Evolutionary conservation across 108 stramenopile species (phyloP).

Genomic region (Conticribra weissflogii): DNA sequence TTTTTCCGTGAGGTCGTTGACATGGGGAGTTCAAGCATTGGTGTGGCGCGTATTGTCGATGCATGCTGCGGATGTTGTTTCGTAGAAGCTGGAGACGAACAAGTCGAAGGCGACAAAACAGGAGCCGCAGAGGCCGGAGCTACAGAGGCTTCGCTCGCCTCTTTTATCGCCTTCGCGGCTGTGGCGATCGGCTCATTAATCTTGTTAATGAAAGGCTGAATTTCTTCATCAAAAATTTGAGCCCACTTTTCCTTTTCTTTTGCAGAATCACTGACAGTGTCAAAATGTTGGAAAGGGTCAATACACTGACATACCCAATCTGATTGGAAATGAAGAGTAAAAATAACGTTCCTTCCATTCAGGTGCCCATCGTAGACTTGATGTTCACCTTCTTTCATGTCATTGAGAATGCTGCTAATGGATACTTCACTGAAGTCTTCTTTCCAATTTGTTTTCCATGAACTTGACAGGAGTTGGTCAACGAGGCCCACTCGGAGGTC

Average conservation of each 20-base stretch:
- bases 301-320: slow-evolving; percentile 21
- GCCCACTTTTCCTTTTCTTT: slow-evolving; percentile 1
- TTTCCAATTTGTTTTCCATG: slow-evolving; percentile 15
- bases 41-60: no score
- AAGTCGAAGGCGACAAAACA: no score
- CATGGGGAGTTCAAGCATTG: no score
- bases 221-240: neutral
- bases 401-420: slow-evolving; percentile 1
- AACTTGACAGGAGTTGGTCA: slow-evolving; percentile 8
- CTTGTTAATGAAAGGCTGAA: slow-evolving; percentile 3
- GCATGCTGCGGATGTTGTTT: neutral
- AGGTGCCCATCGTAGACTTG: no score
- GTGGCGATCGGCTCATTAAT: slow-evolving; percentile 1
- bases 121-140: no score
- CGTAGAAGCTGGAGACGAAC: no score
- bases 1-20: no score
- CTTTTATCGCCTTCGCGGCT: neutral
- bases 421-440: slow-evolving; percentile 5
- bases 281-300: neutral
- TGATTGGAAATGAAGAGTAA: slow-evolving; percentile 2
- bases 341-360: slow-evolving; percentile 2
- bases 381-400: no score
- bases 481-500: slow-evolving; percentile 20
- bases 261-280: neutral
- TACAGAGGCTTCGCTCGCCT: neutral